Conservation (phyloP, 768 basidiomycete species). For the Tylopilus balloui region DNA sequence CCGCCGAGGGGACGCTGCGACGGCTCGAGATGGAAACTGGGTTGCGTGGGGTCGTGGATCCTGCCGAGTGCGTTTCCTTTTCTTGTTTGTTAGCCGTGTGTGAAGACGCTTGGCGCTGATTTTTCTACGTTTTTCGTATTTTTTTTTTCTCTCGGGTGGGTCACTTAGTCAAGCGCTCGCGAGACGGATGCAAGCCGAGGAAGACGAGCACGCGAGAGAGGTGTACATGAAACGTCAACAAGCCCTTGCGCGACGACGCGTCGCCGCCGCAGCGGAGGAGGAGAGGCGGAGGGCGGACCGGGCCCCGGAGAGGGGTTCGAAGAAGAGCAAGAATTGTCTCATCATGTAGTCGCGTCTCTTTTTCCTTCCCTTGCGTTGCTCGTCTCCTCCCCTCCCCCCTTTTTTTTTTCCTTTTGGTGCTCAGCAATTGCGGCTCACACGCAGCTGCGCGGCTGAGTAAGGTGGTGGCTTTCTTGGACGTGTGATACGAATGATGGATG, state of each 20-base stretch:
- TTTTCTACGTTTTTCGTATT: too few relatives aligned
- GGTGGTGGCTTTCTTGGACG: too few relatives aligned
- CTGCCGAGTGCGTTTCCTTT: slow-evolving; percentile 53
- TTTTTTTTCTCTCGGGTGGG: too few relatives aligned
- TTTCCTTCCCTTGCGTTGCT: too few relatives aligned
- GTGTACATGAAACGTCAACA: slow-evolving; percentile 33
- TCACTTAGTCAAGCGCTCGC: slow-evolving; percentile 53
- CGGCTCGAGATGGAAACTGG: slow-evolving; percentile 45
- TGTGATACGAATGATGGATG: too few relatives aligned
- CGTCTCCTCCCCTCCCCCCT: too few relatives aligned
- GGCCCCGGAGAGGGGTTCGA: slow-evolving; percentile 29
- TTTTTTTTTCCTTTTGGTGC: not conserved
- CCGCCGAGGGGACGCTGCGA: slow-evolving; percentile 55
- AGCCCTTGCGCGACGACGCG: slow-evolving; percentile 22
- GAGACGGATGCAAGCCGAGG: slow-evolving; percentile 73
- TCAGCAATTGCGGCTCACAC: not conserved
- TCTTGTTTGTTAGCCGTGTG: too few relatives aligned
- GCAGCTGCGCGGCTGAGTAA: not conserved
- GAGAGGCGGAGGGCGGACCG: slow-evolving; percentile 12
- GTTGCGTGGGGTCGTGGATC: slow-evolving; percentile 37
- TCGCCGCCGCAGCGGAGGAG: slow-evolving; percentile 12
- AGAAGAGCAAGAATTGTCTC: slow-evolving; percentile 48
- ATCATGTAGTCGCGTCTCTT: too few relatives aligned
- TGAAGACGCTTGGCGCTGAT: not conserved
- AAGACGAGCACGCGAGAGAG: slow-evolving; percentile 52